Percentiles rank a stretch among this genome's conserved stretches.
These are phyloP conservation scores for Erythrobasidium yunnanense DNA, from an alignment of 768 basidiomycete genomes.

Conservation along the genomic window DNA sequence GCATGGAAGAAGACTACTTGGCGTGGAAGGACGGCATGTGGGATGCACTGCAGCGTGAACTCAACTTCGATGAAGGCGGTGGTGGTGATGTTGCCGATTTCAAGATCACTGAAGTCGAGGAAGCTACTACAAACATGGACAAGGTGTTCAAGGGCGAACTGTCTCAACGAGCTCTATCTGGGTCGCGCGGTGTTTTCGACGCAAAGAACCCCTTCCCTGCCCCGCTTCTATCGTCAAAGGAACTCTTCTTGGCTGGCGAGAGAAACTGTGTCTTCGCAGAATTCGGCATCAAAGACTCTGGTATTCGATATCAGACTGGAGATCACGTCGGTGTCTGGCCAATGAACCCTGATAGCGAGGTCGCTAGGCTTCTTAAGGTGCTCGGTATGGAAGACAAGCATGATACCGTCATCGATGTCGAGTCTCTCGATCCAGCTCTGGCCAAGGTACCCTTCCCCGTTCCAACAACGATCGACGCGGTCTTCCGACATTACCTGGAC, in stretches of 20 bases:
- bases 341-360: slow-evolving; percentile 80
- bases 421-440: slow-evolving; percentile 92
- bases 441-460: slow-evolving; percentile 99
- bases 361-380: slow-evolving; percentile 71
- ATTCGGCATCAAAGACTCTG: slow-evolving; percentile 83
- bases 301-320: slow-evolving; percentile 96
- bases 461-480: slow-evolving; percentile 83
- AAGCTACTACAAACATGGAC: slow-evolving; percentile 44
- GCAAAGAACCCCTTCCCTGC: slow-evolving; percentile 94
- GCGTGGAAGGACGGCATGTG: slow-evolving; percentile 99
- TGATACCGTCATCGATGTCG: slow-evolving; percentile 75
- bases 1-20: slow-evolving; percentile 98
- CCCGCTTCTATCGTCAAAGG: slow-evolving; percentile 62
- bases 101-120: slow-evolving; percentile 63
- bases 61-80: slow-evolving; percentile 90
- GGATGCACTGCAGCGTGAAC: slow-evolving; percentile 66
- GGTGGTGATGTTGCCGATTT: slow-evolving; percentile 93
- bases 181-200: slow-evolving; percentile 90
- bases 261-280: slow-evolving; percentile 93
- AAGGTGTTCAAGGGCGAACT: slow-evolving; percentile 96
- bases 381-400: slow-evolving; percentile 73
- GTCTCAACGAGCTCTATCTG: slow-evolving; percentile 82
- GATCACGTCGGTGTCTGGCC: slow-evolving; percentile 99
- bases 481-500: slow-evolving; percentile 93
- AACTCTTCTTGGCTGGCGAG: slow-evolving; percentile 68